phyloP scores from a whole-genome alignment of 257 asterid species.

The Scutellaria galericulata region DNA sequence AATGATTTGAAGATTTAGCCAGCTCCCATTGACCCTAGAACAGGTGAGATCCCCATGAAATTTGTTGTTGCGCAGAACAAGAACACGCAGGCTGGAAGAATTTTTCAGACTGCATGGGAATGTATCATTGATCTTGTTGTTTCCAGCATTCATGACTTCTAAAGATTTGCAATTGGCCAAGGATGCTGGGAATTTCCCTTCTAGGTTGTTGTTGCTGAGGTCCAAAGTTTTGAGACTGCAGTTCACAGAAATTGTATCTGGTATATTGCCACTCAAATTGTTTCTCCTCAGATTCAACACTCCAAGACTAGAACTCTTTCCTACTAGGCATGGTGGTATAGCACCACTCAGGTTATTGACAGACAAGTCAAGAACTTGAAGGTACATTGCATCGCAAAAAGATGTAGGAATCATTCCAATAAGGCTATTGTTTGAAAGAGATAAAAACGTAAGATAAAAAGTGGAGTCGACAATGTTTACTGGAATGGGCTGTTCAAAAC shows the following conservation, averaged over 20 bases:
- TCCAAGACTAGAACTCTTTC: constrained; percentile 15
- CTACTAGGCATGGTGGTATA: constrained; percentile 49
- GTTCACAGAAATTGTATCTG: constrained; percentile 33
- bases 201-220: constrained; percentile 44
- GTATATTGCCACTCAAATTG: constrained; percentile 38
- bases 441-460: constrained; percentile 32
- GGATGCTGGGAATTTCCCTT: constrained; percentile 49
- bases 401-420: constrained; percentile 48
- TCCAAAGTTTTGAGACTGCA: constrained; percentile 50
- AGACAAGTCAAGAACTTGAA: constrained; percentile 58
- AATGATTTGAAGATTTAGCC: constrained; percentile 70
- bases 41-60: constrained; percentile 59
- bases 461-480: constrained; percentile 14
- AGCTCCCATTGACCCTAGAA: constrained; percentile 34
- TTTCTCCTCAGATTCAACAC: constrained; percentile 52
- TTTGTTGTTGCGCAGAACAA: constrained; percentile 54
- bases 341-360: constrained; percentile 42
- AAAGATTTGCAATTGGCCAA: constrained; percentile 47
- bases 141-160: constrained; percentile 47
- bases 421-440: constrained; percentile 46
- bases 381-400: constrained; percentile 42
- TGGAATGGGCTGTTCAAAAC: constrained; percentile 42
- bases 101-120: constrained; percentile 48
- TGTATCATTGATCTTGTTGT: constrained; percentile 43
- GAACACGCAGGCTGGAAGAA: constrained; percentile 53